Evolutionary conservation across 176 grass and related monocot genomes (phyloP).

Genomic region (Tillandsia leiboldiana): DNA sequence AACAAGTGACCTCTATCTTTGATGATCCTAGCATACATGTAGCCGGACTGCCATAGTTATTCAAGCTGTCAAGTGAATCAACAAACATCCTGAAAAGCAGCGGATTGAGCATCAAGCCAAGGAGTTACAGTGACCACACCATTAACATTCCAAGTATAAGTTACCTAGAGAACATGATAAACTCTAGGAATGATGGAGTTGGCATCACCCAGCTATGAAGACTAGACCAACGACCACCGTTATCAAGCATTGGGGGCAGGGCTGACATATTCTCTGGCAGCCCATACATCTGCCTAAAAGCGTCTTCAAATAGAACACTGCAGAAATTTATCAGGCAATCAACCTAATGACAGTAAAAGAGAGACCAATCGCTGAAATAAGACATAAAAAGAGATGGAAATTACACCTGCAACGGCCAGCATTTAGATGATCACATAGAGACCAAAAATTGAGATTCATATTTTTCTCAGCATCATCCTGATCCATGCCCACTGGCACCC

Average conservation of each 20-base stretch:
- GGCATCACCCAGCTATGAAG: slow-evolving; percentile 98
- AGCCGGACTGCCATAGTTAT: slow-evolving; percentile 29
- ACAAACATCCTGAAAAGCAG: slow-evolving; percentile 69
- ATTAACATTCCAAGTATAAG: neutral
- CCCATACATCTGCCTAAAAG: slow-evolving; percentile 91
- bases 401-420: slow-evolving; percentile 77
- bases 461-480: slow-evolving; percentile 12
- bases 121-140: neutral
- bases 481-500: slow-evolving; percentile 43
- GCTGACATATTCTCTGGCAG: slow-evolving; percentile 37
- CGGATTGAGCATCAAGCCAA: neutral
- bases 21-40: slow-evolving; percentile 80
- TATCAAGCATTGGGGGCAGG: slow-evolving; percentile 78
- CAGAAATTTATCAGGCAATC: slow-evolving; percentile 6
- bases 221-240: slow-evolving; percentile 70
- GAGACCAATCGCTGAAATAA: slow-evolving; percentile 10
- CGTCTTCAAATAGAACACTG: slow-evolving; percentile 60
- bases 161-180: slow-evolving; percentile 94
- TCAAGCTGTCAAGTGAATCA: slow-evolving; percentile 85
- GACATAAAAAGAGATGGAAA: slow-evolving; percentile 10
- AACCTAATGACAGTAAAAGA: neutral
- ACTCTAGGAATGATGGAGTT: slow-evolving; percentile 89
- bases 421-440: slow-evolving; percentile 70
- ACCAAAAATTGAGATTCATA: slow-evolving; percentile 57
- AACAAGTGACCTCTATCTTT: slow-evolving; percentile 48